A percentile compares a stretch with the other conserved stretches of the same genome.
Evolutionary conservation across 306 rosid genomes (phyloP).

Genomic region (Medicago truncatula): DNA sequence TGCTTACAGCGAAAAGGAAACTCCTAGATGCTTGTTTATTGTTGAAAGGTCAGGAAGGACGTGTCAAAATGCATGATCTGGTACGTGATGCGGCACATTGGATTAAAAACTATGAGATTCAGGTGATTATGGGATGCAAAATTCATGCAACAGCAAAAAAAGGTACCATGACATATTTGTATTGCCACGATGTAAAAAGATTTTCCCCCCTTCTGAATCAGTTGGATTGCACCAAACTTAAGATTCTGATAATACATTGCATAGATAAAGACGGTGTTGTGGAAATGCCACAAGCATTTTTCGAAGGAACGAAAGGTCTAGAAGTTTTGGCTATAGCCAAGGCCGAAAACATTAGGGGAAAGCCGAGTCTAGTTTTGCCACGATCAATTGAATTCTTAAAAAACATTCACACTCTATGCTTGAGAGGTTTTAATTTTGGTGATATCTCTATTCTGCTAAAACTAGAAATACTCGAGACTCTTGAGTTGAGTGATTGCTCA

Average conservation of each 20-base stretch:
- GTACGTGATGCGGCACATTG: constrained; percentile 30
- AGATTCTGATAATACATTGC: constrained; percentile 6
- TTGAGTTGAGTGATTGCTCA: not conserved
- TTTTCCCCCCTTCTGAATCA: not conserved
- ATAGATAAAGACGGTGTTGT: not conserved
- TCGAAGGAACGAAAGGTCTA: not conserved
- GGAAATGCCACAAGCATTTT: constrained; percentile 7
- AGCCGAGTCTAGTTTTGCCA: not conserved
- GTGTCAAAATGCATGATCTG: constrained; percentile 35
- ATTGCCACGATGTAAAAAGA: not conserved
- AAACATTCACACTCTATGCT: not conserved
- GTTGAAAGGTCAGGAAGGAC: not conserved
- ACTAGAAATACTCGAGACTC: not conserved
- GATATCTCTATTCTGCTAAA: constrained; percentile 11
- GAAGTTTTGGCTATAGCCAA: constrained; percentile 4
- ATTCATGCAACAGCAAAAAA: not conserved
- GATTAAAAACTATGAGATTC: constrained; percentile 12
- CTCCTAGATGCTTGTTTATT: constrained; percentile 36
- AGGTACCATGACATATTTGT: constrained; percentile 2
- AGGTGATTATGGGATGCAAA: not conserved
- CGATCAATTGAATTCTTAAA: not conserved
- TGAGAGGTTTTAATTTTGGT: not conserved
- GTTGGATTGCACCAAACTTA: constrained; percentile 2
- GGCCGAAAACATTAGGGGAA: not conserved
- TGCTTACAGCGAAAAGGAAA: not conserved